Base-by-base conservation (phyloP, 257 asterid genomes). In the Cordia subcordata region DNA sequence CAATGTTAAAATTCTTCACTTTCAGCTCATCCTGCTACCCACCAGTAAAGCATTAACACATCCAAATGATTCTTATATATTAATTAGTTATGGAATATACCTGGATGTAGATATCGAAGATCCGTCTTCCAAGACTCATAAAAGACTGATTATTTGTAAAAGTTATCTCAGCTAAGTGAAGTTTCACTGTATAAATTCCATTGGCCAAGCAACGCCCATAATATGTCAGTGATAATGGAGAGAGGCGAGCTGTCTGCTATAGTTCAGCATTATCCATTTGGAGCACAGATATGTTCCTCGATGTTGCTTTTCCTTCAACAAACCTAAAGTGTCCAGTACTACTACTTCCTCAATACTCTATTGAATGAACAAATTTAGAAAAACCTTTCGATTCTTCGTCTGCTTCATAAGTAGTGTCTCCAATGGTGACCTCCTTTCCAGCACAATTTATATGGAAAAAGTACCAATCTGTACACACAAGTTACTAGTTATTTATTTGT, bases 311-410 rank as follows among this genome's bases (percentile, higher is more conserved):
- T 65, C 73, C 35, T 22, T 9, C 13, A 66, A 77, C 95, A 58
- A 87, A 93, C 83, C 87, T 61, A 79, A 90, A 90, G 78, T 85
- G 93, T 12, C 97, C 94, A 5, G 90, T 81, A 77, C 96, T 90
- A 55, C 85, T 81, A 72, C 82, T 82, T 57, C 96, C 96, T 95
- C 97, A 90, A 51, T 39, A 42, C 63, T 50, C 67, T 35, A 54
- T 61, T 44, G 65, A 66, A 65, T 67, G 76, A 74, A 71, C 87
- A 62, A 67, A 69, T 35, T 83, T 80, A 35, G 80, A 49, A 66
- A 84, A 86, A 65, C 81, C 86, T 53, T 85, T 86, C 14, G 65
- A 74, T 11, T 45, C 64, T 39, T 58, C 65, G 68, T 90, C 97
- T 76, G 94, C 97, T 75, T 85, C 94, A 60, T 82, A 90, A 40